Evolutionary conservation across 2,329 filamentous ascomycete species (phyloP), one percentile per base, ranked within the genome.

Genomic region (Pezicula neosporulosa): DNA sequence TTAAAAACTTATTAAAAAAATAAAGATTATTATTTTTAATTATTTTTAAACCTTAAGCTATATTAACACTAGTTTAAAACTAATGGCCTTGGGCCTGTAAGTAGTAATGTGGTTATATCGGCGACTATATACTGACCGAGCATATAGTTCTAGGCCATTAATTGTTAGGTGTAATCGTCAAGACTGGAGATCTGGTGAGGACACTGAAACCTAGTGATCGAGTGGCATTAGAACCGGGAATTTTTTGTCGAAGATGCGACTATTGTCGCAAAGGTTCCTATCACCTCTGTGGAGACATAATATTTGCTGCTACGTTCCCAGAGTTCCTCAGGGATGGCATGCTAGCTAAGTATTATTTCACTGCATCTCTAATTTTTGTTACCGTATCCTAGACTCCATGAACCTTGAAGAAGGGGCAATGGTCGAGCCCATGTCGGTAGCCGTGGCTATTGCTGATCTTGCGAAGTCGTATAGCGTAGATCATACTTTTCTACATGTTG

Each of bases 371-470:
- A 74, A 77, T 59, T 79, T 68, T 53, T 71, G 70, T 52, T 77
- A 77, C 51, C 66, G 63, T 1, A 62, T 80, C 4, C 73, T 74
- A 0, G 63, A 65, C 0, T 64, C 73, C 44, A 67, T 81, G 47
- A 65, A 63, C 2, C 61, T 76, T 33, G 75, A 80, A 54, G 73
- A 78, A 18, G 77, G 73, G 1, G 77, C 77, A 0, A 60, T 81
- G 12, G 70, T 77, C 2, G 77, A 81, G 59, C 78, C 77, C 0
- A 65, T 78, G 0, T 71, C 76, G 0, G 76, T 80, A 0, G 76
- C 77, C 0, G 72, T 76, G 6, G 70, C 75, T 36, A 74, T 76
- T 15, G 69, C 60, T 3, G 63, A 70, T 0, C 72, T 77, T 53
- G 73, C 76, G 0, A 62, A 56, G 6, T 54, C 64, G 1, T 76